Conservation (phyloP, 2,329 filamentous ascomycete genomes). For the Colletotrichum sp. region DNA sequence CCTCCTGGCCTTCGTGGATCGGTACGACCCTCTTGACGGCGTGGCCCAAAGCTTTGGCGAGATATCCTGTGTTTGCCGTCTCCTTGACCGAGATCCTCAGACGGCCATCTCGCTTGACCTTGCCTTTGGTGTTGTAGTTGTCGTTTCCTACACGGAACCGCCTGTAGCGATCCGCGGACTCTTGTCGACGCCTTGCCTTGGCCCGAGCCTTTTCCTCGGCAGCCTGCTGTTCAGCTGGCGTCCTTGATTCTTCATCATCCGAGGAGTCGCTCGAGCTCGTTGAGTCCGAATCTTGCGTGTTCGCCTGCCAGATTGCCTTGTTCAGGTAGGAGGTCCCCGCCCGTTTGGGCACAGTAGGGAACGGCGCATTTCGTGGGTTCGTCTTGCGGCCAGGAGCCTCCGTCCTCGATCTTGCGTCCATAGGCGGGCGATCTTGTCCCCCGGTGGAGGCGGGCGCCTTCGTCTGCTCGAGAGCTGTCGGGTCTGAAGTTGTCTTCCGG, state of each 20-base stretch:
- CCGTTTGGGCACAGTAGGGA: constrained; percentile 24
- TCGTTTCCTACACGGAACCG: constrained; percentile 68
- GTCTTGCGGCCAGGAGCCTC: constrained; percentile 20
- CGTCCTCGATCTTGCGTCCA: constrained; percentile 26
- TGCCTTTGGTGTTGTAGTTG: constrained; percentile 68
- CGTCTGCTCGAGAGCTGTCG: neutral
- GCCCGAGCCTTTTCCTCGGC: neutral
- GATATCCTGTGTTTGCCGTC: constrained; percentile 70
- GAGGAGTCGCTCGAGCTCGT: constrained; percentile 28
- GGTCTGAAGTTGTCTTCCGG: constrained; percentile 19
- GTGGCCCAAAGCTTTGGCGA: constrained; percentile 74
- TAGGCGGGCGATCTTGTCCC: constrained; percentile 10
- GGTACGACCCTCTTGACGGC: constrained; percentile 59
- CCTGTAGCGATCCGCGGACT: constrained; percentile 43
- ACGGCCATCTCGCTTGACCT: constrained; percentile 71
- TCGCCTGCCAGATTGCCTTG: constrained; percentile 27
- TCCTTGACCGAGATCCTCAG: constrained; percentile 77
- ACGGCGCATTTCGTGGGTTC: constrained; percentile 14
- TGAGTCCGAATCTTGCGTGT: constrained; percentile 23
- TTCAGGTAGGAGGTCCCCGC: constrained; percentile 34
- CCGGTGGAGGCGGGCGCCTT: neutral
- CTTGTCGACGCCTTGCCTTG: constrained; percentile 5
- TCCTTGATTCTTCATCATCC: constrained; percentile 24
- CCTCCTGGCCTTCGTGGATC: constrained; percentile 32
- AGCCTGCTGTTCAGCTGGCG: neutral